These are phyloP conservation scores for Astragalus membranaceus DNA, from an alignment of 306 rosid genomes.

Conservation along the genomic window DNA sequence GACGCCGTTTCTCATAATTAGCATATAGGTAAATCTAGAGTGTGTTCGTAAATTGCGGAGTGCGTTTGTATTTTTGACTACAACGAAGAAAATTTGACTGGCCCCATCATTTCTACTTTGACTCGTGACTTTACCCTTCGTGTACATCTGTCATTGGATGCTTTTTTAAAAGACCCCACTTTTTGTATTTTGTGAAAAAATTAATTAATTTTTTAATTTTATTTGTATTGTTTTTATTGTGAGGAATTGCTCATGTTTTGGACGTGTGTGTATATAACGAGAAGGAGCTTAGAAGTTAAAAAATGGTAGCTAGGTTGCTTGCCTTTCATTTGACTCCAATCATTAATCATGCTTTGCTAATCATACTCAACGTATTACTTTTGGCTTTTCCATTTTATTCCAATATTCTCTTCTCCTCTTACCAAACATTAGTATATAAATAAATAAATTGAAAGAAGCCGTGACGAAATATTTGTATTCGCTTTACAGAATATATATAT, in stretches of 20 bases:
- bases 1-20: neutral
- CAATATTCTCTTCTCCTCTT: neutral
- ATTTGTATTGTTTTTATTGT: neutral
- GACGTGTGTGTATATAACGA: neutral
- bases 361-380: conserved; percentile 16
- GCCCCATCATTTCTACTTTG: conserved; percentile 39
- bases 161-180: conserved; percentile 16
- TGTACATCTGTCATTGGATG: conserved; percentile 30
- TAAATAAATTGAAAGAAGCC: neutral
- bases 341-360: conserved; percentile 40
- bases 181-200: neutral
- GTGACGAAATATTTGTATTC: neutral
- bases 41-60: conserved; percentile 19
- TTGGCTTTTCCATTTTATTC: conserved; percentile 2
- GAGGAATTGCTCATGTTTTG: neutral
- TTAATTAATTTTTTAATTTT: neutral
- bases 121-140: conserved; percentile 28
- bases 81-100: neutral
- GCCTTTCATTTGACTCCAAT: conserved; percentile 71
- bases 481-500: conserved; percentile 2
- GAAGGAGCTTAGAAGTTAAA: conserved; percentile 39
- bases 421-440: conserved; percentile 14
- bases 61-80: neutral
- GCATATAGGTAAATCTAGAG: neutral
- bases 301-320: conserved; percentile 45